phyloP scores from a whole-genome alignment of 2,329 filamentous ascomycete species.

The Phaeosphaeria sp. region DNA sequence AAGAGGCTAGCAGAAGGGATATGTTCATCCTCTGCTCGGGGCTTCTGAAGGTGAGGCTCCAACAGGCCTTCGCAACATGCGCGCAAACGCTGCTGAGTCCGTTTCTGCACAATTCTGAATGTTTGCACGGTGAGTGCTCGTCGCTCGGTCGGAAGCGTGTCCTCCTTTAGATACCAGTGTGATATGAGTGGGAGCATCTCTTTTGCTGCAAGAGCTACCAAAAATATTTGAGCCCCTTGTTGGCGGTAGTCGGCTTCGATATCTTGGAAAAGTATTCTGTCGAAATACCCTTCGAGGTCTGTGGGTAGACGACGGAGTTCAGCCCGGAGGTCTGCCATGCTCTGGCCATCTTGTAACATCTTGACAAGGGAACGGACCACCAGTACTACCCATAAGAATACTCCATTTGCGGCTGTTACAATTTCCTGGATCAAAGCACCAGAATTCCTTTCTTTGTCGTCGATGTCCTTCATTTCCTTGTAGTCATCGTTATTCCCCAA shows the following conservation, averaged over 20 bases:
- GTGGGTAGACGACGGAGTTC: constrained; percentile 1
- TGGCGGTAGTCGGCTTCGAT: not conserved
- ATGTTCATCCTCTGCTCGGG: not conserved
- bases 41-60: not conserved
- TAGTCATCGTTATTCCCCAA: constrained; percentile 14
- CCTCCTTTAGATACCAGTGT: constrained; percentile 1
- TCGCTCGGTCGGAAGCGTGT: not conserved
- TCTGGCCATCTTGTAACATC: constrained; percentile 2
- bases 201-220: not conserved
- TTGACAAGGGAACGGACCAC: not conserved
- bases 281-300: constrained; percentile 7
- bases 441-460: not conserved
- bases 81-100: not conserved
- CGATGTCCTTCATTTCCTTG: not conserved
- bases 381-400: constrained; percentile 12
- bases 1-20: constrained; percentile 1
- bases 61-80: constrained; percentile 1
- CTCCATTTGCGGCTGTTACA: constrained; percentile 5
- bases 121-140: no score
- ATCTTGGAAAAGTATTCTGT: not conserved
- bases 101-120: no score
- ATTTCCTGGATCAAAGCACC: constrained; percentile 1
- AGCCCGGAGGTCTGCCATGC: not conserved
- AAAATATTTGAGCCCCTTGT: constrained; percentile 1
- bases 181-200: constrained; percentile 2